Conservation (phyloP, 208 protist species). For the Crithidia fasciculata region DNA sequence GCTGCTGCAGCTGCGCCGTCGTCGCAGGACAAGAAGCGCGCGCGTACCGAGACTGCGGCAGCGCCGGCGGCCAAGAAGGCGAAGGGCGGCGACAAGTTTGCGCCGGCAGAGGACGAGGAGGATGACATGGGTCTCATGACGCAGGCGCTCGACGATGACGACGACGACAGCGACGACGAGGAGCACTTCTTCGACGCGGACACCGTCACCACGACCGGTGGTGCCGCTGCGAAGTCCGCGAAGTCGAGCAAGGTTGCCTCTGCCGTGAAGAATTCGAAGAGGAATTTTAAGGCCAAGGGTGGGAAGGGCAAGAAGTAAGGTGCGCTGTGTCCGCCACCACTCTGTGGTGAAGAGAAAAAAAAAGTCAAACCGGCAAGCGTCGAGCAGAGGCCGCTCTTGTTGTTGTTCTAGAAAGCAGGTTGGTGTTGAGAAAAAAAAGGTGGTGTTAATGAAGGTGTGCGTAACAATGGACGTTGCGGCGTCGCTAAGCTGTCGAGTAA, state of each 20-base stretch:
- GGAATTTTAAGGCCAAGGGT: slow-evolving; percentile 14
- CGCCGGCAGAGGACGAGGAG: slow-evolving; percentile 6
- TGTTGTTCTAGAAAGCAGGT: no score
- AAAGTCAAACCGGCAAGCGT: no score
- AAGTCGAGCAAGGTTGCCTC: slow-evolving; percentile 6
- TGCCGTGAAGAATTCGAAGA: slow-evolving; percentile 35
- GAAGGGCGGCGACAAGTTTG: not conserved
- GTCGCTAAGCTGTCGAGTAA: not conserved
- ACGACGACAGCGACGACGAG: slow-evolving; percentile 66
- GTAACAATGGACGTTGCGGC: no score
- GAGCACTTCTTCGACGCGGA: slow-evolving; percentile 80
- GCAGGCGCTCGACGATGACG: slow-evolving; percentile 20
- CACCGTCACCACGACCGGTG: slow-evolving; percentile 20
- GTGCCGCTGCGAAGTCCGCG: not conserved
- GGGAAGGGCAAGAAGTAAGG: slow-evolving; percentile 13
- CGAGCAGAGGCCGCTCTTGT: no score
- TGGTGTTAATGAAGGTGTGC: not conserved
- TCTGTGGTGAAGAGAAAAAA: not conserved
- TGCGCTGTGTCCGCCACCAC: not conserved
- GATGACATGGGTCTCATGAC: slow-evolving; percentile 18
- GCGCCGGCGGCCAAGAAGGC: slow-evolving; percentile 1
- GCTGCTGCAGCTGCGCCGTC: not conserved
- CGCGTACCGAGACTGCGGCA: slow-evolving; percentile 10
- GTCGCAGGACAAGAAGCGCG: slow-evolving; percentile 19
- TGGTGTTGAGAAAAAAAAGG: no score